Conservation (phyloP, 495 filamentous ascomycete genomes). For the Pyrenopolyporus hunteri region DNA sequence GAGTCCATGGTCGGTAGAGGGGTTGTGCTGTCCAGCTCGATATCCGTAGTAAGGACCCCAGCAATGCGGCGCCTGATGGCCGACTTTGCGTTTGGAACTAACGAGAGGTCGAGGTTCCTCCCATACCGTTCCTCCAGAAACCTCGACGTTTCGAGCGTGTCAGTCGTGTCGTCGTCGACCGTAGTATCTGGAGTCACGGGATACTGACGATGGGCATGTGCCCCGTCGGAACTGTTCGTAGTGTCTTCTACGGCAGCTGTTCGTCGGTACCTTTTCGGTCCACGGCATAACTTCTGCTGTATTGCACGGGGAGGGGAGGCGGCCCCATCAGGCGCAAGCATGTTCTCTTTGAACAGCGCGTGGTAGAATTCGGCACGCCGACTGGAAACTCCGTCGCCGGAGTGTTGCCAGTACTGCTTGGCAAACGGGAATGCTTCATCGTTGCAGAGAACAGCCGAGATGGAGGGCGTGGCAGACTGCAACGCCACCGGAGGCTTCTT, state of each 20-base stretch:
- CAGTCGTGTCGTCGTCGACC: conserved; percentile 43
- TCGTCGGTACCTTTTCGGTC: conserved; percentile 75
- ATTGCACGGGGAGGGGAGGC: conserved; percentile 19
- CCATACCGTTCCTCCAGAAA: conserved; percentile 97
- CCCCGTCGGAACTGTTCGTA: conserved; percentile 10
- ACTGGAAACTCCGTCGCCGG: conserved; percentile 92
- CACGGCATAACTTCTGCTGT: conserved; percentile 61
- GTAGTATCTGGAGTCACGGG: conserved; percentile 15
- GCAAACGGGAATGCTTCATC: conserved; percentile 68
- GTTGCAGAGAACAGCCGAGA: conserved; percentile 77
- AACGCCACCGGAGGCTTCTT: conserved; percentile 55
- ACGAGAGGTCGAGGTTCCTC: conserved; percentile 79
- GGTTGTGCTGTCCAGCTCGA: conserved; percentile 60
- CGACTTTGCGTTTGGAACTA: conserved; percentile 80
- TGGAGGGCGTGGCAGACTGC: conserved; percentile 47
- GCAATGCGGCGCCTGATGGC: conserved; percentile 89
- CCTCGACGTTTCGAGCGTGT: conserved; percentile 66
- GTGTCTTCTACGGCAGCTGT: conserved; percentile 56
- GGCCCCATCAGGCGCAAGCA: conserved; percentile 63
- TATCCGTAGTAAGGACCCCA: conserved; percentile 76
- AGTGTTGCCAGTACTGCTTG: conserved; percentile 95
- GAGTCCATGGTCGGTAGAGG: conserved; percentile 46
- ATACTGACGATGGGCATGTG: conserved; percentile 19
- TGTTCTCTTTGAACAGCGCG: conserved; percentile 70
- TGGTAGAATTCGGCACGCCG: conserved; percentile 90